A percentile compares a stretch with the other conserved stretches of the same genome.
These are phyloP conservation scores for Macroventuria anomochaeta DNA, from an alignment of 2,329 filamentous ascomycete species.

Conservation along the genomic window DNA sequence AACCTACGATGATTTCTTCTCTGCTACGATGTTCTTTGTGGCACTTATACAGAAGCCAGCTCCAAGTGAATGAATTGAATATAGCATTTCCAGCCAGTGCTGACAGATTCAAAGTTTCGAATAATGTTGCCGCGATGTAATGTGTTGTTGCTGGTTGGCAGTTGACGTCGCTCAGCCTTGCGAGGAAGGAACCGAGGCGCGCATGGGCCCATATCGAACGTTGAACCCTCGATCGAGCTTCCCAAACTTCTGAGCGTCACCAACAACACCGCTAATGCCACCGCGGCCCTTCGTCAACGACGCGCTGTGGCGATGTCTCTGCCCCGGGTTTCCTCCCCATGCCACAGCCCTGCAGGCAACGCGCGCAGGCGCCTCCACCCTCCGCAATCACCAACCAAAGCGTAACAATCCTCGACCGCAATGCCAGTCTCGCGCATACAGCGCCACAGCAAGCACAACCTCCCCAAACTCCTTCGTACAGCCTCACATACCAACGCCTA, in stretches of 20 bases:
- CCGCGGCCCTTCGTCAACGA: slow-evolving; percentile 43
- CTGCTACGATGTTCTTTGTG: no score
- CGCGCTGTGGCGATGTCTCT: slow-evolving; percentile 46
- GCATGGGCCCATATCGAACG: slow-evolving; percentile 6
- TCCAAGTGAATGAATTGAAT: no score
- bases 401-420: background rate
- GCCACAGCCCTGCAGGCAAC: background rate
- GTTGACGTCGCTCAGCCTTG: slow-evolving; percentile 3
- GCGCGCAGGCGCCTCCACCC: background rate
- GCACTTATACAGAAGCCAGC: no score
- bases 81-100: no score
- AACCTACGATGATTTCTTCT: no score
- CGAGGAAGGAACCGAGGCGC: background rate
- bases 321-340: slow-evolving; percentile 33
- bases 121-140: no score
- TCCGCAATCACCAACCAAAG: slow-evolving; percentile 3
- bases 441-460: slow-evolving; percentile 13
- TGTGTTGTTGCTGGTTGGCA: no score
- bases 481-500: background rate
- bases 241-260: background rate
- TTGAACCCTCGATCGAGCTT: background rate
- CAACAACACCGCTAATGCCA: slow-evolving; percentile 33
- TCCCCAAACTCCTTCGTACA: slow-evolving; percentile 14
- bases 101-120: no score
- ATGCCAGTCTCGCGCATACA: slow-evolving; percentile 26